Evolutionary conservation across 371 early-diverging fungal genomes (phyloP).

Genomic region (Blakeslea trispora): DNA sequence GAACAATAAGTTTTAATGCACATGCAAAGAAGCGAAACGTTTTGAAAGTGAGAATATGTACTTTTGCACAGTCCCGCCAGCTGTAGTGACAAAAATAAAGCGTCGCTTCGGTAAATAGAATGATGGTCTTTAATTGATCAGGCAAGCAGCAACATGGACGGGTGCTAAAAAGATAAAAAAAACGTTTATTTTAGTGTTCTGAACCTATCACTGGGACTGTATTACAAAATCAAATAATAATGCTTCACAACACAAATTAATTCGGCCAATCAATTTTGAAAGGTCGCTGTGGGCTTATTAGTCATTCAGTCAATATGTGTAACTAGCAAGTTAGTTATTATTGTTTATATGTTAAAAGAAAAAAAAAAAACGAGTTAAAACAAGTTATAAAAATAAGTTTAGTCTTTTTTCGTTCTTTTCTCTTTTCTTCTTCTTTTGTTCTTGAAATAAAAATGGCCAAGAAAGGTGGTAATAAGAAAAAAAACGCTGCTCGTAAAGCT

Average conservation of each 20-base stretch:
- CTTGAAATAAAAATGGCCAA: slow-evolving; percentile 18
- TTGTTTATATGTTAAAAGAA: slow-evolving; percentile 8
- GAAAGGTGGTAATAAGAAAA: slow-evolving; percentile 24
- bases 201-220: slow-evolving; percentile 14
- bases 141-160: slow-evolving; percentile 11
- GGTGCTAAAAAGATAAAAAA: background rate
- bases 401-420: slow-evolving; percentile 5
- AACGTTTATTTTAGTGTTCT: slow-evolving; percentile 4
- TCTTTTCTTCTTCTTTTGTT: slow-evolving; percentile 5
- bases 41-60: slow-evolving; percentile 24
- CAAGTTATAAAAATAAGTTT: background rate
- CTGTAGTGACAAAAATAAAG: slow-evolving; percentile 27
- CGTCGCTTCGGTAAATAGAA: slow-evolving; percentile 40
- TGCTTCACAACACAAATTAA: slow-evolving; percentile 12
- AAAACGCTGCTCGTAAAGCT: slow-evolving; percentile 15
- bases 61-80: slow-evolving; percentile 17
- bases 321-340: background rate
- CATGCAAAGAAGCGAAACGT: background rate
- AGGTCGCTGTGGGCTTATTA: too few species aligned
- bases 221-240: slow-evolving; percentile 6
- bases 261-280: slow-evolving; percentile 1
- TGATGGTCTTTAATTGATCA: slow-evolving; percentile 44
- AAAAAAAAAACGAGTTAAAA: slow-evolving; percentile 4
- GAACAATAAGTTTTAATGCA: background rate
- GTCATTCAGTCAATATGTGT: background rate